phyloP scores from a whole-genome alignment of 768 basidiomycete species.

The Aureoboletus auriporus region DNA sequence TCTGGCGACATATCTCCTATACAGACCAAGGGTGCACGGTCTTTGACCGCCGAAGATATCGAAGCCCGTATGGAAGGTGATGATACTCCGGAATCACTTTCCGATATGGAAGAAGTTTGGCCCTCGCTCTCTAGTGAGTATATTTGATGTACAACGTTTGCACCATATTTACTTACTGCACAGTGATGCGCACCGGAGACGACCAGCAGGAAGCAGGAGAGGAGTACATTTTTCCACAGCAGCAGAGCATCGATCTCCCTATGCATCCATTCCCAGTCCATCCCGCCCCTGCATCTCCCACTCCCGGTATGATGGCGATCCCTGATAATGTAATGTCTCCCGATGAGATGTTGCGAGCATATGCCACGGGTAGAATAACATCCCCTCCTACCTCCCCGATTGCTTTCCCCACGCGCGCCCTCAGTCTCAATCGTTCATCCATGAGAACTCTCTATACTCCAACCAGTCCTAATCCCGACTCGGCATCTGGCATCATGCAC shows the following conservation, averaged over 20 bases:
- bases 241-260: constrained; percentile 24
- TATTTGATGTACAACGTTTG: neutral
- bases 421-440: constrained; percentile 20
- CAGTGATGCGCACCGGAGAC: constrained; percentile 72
- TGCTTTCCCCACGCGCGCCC: constrained; percentile 25
- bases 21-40: constrained; percentile 38
- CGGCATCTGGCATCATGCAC: constrained; percentile 3
- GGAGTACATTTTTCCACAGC: constrained; percentile 44
- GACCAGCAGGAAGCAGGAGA: constrained; percentile 24
- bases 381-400: constrained; percentile 32
- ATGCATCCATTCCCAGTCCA: constrained; percentile 32
- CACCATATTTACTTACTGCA: constrained; percentile 6
- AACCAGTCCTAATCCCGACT: constrained; percentile 10
- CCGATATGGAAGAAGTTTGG: constrained; percentile 54
- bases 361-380: constrained; percentile 46
- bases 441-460: constrained; percentile 30
- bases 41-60: constrained; percentile 60
- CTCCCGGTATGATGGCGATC: constrained; percentile 37
- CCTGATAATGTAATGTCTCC: constrained; percentile 50
- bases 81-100: constrained; percentile 27
- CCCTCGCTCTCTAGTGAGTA: constrained; percentile 64
- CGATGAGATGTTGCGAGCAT: constrained; percentile 75
- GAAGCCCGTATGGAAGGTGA: constrained; percentile 43
- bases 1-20: constrained; percentile 38
- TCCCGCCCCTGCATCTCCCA: constrained; percentile 32